Percentiles rank a stretch among this genome's conserved stretches.
These are phyloP conservation scores for Haberlea rhodopensis DNA, from an alignment of 257 asterid species.

Conservation along the genomic window DNA sequence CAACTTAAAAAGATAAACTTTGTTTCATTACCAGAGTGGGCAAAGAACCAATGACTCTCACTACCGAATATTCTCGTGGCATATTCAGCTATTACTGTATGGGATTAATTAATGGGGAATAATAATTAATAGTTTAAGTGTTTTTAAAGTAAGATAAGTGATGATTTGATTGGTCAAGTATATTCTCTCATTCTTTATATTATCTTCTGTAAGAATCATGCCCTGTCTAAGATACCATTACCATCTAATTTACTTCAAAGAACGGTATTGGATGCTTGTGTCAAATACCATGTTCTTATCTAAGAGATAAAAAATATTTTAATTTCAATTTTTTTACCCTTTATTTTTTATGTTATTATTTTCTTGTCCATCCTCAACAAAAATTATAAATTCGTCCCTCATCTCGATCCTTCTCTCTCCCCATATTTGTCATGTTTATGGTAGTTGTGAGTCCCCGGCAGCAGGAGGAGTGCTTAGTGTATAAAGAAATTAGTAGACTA, in stretches of 20 bases:
- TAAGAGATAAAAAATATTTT: not conserved
- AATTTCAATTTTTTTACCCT: no score
- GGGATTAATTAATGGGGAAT: not conserved
- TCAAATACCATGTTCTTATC: not conserved
- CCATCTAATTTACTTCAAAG: not conserved
- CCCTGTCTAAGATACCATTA: constrained; percentile 20
- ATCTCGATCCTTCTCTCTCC: no score
- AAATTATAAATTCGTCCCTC: no score
- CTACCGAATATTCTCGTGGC: constrained; percentile 32
- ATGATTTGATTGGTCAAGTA: constrained; percentile 23
- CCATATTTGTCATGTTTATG: no score
- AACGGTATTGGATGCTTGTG: not conserved
- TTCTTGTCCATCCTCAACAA: no score
- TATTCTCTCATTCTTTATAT: constrained; percentile 26
- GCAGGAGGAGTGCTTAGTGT: no score
- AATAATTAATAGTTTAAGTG: not conserved
- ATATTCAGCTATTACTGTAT: constrained; percentile 15
- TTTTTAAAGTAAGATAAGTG: constrained; percentile 1
- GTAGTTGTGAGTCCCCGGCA: no score
- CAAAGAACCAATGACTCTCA: constrained; percentile 21
- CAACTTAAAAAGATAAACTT: constrained; percentile 22
- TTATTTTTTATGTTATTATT: no score
- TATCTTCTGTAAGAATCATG: constrained; percentile 29
- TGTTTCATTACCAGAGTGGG: constrained; percentile 25
- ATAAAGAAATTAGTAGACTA: no score